Base-by-base conservation (phyloP, 1,139 yeast species). In the Kodamaea plutei region DNA sequence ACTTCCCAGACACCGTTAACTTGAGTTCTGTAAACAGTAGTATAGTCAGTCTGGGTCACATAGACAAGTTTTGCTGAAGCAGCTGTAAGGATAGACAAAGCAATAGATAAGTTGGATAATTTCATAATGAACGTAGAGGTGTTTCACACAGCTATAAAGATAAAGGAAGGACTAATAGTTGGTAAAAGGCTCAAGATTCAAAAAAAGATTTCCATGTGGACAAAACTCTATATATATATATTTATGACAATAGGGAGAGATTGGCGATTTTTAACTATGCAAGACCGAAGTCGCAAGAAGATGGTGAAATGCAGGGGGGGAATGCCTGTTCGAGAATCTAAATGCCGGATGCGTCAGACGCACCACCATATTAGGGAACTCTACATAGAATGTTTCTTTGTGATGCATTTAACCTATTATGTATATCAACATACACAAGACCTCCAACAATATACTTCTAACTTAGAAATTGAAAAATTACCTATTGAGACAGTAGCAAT, bases 41-140 rank as follows among this genome's bases (percentile, higher is more conserved):
- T 45, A 31, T 41, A 33, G 37, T 48, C 50, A 37, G 47, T 35
- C 19, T 49, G 43, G 28, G 64, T 58, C 35, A 55, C 57, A 34
- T 38, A 49, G 19, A 46, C 47, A 21, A 50, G 43, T 17, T 44
- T 36, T 21, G 61, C 58, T 9, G 48, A 34, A 18, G 45, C 41
- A 15, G 48, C 29, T 16, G 48, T 35, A 20, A 38, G 29, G 19
- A 45, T 29, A 20, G 44, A 36, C 31, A 43, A 36, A 33, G 44
- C 45, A 27, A 44, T 30, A 23, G 53, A 40, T 15, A 45, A 33
- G 33, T 47, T 31, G 14, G 43, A 36, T 36, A 47, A 42, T 39
- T 45, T 47, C 55, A 49, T 50, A 13, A n/a, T n/a, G n/a, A n/a
- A n/a, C n/a, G n/a, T 12, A 26, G 21, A 23, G 14, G 28, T 22